Evolutionary conservation across 345 rosid genomes (phyloP).

Genomic region (Eucalyptus sp.): DNA sequence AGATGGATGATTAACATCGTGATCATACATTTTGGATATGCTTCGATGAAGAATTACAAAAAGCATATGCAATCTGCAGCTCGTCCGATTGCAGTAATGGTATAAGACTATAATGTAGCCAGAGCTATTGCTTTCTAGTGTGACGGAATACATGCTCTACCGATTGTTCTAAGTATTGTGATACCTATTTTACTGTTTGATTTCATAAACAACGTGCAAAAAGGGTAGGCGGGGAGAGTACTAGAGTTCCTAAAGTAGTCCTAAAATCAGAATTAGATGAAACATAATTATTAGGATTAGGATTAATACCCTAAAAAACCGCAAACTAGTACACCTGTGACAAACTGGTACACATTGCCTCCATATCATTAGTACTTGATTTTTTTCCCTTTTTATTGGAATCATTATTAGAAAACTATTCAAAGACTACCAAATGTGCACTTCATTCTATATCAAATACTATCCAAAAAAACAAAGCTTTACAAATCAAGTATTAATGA

Average conservation of each 20-base stretch:
- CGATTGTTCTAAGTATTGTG: not conserved
- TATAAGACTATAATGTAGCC: not conserved
- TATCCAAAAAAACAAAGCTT: too few relatives aligned
- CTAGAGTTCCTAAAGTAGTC: not conserved
- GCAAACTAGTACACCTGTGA: too few relatives aligned
- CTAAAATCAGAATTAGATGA: not conserved
- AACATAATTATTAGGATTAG: too few relatives aligned
- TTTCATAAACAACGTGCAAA: not conserved
- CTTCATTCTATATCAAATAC: too few relatives aligned
- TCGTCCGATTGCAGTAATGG: not conserved
- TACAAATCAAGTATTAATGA: too few relatives aligned
- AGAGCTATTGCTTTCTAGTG: not conserved
- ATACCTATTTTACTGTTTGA: not conserved
- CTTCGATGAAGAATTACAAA: not conserved
- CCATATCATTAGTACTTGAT: too few relatives aligned
- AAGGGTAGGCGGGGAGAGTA: not conserved
- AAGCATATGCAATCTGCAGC: not conserved
- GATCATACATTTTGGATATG: not conserved
- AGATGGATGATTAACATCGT: not conserved
- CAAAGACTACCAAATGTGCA: too few relatives aligned
- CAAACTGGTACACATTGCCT: too few relatives aligned
- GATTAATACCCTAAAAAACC: too few relatives aligned
- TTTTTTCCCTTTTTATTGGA: too few relatives aligned
- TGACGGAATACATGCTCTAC: not conserved
- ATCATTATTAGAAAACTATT: too few relatives aligned